Evolutionary conservation across 23 red algal genomes (phyloP).

Genomic region (Gracilaria vermiculophylla): DNA sequence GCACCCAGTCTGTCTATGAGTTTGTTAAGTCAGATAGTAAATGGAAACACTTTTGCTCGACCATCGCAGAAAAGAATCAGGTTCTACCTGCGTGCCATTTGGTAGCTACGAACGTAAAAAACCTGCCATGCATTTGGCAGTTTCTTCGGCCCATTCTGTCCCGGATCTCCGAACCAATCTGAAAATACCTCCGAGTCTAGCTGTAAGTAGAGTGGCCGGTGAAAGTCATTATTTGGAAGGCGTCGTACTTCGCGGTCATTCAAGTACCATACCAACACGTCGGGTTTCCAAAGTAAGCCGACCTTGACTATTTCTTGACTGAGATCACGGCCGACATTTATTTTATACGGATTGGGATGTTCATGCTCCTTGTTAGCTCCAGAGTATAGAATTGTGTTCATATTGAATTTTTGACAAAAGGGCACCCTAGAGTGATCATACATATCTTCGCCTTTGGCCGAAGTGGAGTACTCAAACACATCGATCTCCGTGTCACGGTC

Average conservation of each 20-base stretch:
- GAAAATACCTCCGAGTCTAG: constrained; percentile 61
- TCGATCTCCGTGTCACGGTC: constrained; percentile 43
- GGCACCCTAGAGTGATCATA: background rate
- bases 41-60: no score
- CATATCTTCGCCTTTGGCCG: background rate
- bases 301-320: constrained; percentile 30
- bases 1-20: no score
- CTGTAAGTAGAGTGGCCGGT: constrained; percentile 24
- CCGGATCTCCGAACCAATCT: constrained; percentile 49
- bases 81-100: background rate
- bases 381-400: constrained; percentile 8
- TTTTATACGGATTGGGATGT: background rate
- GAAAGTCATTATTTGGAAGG: constrained; percentile 7
- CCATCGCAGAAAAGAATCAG: no score
- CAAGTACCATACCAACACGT: constrained; percentile 22
- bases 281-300: constrained; percentile 4
- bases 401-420: constrained; percentile 12
- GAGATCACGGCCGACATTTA: background rate
- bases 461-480: constrained; percentile 51
- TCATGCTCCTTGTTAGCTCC: background rate
- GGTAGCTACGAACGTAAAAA: constrained; percentile 40
- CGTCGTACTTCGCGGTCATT: constrained; percentile 32
- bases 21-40: no score
- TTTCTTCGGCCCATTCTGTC: constrained; percentile 11
- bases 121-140: constrained; percentile 20